Conservation (phyloP, 345 rosid genomes). For the Theobroma cacao region DNA sequence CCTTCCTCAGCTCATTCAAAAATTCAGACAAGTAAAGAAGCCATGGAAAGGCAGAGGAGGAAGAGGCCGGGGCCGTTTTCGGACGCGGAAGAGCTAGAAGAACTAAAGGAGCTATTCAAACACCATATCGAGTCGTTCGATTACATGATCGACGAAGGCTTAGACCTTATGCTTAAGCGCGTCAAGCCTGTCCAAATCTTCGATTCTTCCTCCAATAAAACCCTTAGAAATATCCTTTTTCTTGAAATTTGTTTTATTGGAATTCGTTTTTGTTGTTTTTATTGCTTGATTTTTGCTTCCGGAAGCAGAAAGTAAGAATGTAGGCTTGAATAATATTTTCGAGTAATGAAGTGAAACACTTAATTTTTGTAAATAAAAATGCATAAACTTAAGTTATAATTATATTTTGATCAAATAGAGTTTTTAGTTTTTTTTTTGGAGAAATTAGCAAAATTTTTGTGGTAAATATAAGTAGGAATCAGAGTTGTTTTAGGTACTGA, state of each 20-base stretch:
- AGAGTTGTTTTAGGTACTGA: no score
- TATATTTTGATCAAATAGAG: not conserved
- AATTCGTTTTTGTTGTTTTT: not conserved
- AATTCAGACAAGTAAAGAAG: not conserved
- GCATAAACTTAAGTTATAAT: no score
- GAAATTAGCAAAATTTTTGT: not conserved
- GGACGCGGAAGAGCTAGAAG: slow-evolving; percentile 37
- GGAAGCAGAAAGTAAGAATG: no score
- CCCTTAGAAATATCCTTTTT: slow-evolving; percentile 71
- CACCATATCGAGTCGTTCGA: slow-evolving; percentile 88
- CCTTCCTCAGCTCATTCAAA: not conserved
- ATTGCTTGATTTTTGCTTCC: not conserved
- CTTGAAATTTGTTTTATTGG: not conserved
- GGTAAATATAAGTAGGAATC: not conserved
- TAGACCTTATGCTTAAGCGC: slow-evolving; percentile 58
- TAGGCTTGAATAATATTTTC: not conserved
- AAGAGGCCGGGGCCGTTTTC: slow-evolving; percentile 17
- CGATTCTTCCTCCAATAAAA: slow-evolving; percentile 41
- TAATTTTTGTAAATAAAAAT: no score
- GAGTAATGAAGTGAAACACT: not conserved
- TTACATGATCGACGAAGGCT: slow-evolving; percentile 76
- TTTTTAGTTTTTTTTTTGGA: not conserved
- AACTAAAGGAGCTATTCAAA: slow-evolving; percentile 57
- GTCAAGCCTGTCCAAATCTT: slow-evolving; percentile 55
- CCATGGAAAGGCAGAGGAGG: not conserved